These are phyloP conservation scores for Phyllosticta citriasiana DNA, from an alignment of 2,329 filamentous ascomycete species.

Conservation along the genomic window DNA sequence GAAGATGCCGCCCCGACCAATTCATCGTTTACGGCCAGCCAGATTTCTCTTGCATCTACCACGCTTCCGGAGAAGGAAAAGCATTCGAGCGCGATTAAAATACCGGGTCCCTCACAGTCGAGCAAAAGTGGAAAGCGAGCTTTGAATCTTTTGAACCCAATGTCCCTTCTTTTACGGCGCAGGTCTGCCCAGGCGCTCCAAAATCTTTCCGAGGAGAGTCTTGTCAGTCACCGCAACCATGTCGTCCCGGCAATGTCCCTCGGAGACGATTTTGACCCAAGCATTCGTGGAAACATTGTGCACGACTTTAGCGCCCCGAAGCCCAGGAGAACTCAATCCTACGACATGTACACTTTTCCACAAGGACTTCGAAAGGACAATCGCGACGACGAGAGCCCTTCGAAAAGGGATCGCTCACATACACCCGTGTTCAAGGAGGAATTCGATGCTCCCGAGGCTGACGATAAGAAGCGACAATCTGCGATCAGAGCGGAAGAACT, in stretches of 20 bases:
- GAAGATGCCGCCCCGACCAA: slow-evolving; percentile 1
- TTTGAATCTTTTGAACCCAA: slow-evolving; percentile 49
- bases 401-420: slow-evolving; percentile 34
- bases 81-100: slow-evolving; percentile 18
- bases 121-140: slow-evolving; percentile 37
- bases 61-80: slow-evolving; percentile 18
- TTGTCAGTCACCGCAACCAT: slow-evolving; percentile 38
- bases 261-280: slow-evolving; percentile 52
- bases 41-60: slow-evolving; percentile 12
- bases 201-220: slow-evolving; percentile 39
- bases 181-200: slow-evolving; percentile 44
- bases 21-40: slow-evolving; percentile 6
- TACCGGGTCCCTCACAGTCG: slow-evolving; percentile 15
- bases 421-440: slow-evolving; percentile 53
- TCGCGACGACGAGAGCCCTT: slow-evolving; percentile 21
- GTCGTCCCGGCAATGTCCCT: slow-evolving; percentile 34
- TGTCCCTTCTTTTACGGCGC: slow-evolving; percentile 48
- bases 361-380: slow-evolving; percentile 7
- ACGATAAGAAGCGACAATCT: slow-evolving; percentile 29
- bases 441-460: slow-evolving; percentile 42
- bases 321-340: slow-evolving; percentile 11
- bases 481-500: slow-evolving; percentile 38
- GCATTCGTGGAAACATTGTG: slow-evolving; percentile 52
- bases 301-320: slow-evolving; percentile 57
- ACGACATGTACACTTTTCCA: not conserved